Evolutionary conservation across 257 asterid species (phyloP).

Genomic region (Nicotiana otophora): DNA sequence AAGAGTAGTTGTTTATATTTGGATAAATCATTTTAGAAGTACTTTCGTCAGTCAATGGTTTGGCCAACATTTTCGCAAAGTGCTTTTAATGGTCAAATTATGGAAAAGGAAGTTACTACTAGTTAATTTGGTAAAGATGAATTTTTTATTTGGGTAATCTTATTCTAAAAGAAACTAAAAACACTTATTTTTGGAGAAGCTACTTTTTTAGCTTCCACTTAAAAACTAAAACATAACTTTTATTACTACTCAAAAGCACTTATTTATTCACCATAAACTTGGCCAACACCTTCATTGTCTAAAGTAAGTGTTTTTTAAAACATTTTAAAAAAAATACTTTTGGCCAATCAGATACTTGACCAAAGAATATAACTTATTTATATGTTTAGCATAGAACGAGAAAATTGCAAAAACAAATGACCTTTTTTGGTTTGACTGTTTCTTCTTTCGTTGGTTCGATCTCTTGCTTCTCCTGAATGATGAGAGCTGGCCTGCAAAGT

Average conservation of each 20-base stretch:
- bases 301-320: too few species aligned
- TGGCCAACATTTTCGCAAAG: too few species aligned
- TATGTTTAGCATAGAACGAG: not conserved
- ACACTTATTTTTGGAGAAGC: not conserved
- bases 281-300: too few species aligned
- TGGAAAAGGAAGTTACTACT: not conserved
- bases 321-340: too few species aligned
- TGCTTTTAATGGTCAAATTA: not conserved
- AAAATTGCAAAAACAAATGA: not conserved
- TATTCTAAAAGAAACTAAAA: not conserved
- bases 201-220: not conserved
- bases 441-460: not conserved
- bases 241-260: too few species aligned
- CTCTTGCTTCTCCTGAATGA: not conserved
- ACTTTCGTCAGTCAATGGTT: too few species aligned
- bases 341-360: not conserved
- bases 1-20: not conserved
- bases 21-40: not conserved
- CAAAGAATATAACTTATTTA: not conserved
- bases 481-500: not conserved
- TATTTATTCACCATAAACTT: too few species aligned
- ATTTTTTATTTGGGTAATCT: not conserved
- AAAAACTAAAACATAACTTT: too few species aligned
- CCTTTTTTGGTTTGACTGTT: not conserved
- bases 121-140: not conserved